These are phyloP conservation scores for Linaria vulgaris DNA, from an alignment of 257 asterid species.

Conservation along the genomic window DNA sequence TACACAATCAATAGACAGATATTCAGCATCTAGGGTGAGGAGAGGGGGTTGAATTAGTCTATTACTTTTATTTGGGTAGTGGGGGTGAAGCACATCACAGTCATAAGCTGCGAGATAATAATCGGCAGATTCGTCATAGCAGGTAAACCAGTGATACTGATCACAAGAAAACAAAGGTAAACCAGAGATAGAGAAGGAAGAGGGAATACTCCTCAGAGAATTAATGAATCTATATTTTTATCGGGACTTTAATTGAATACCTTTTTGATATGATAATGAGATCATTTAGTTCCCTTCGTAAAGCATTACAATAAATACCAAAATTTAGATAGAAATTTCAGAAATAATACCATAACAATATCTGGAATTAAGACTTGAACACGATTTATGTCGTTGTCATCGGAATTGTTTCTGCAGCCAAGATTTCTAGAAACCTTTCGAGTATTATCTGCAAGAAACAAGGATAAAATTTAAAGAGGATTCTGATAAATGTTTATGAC, in stretches of 20 bases:
- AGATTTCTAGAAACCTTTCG: constrained; percentile 75
- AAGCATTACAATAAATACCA: constrained; percentile 13
- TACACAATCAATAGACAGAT: background rate
- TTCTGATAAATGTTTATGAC: constrained; percentile 17
- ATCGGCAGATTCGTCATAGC: background rate
- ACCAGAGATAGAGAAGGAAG: background rate
- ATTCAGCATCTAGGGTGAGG: background rate
- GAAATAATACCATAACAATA: constrained; percentile 62
- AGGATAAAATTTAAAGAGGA: constrained; percentile 26
- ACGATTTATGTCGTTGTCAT: constrained; percentile 43
- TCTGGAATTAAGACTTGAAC: constrained; percentile 97
- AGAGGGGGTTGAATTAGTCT: background rate
- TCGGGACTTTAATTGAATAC: background rate
- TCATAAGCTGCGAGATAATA: constrained; percentile 6
- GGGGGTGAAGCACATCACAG: background rate
- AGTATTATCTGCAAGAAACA: constrained; percentile 67
- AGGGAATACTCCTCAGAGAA: background rate
- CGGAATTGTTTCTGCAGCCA: constrained; percentile 52
- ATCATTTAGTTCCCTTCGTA: constrained; percentile 5
- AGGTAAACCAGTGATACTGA: too few relatives aligned
- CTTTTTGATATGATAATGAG: background rate
- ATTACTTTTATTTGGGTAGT: background rate
- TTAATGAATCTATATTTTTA: constrained; percentile 1
- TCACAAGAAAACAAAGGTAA: too few relatives aligned
- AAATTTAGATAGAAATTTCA: constrained; percentile 24